These are phyloP conservation scores for Solanum chmielewskii DNA, from an alignment of 257 asterid genomes.

Conservation along the genomic window DNA sequence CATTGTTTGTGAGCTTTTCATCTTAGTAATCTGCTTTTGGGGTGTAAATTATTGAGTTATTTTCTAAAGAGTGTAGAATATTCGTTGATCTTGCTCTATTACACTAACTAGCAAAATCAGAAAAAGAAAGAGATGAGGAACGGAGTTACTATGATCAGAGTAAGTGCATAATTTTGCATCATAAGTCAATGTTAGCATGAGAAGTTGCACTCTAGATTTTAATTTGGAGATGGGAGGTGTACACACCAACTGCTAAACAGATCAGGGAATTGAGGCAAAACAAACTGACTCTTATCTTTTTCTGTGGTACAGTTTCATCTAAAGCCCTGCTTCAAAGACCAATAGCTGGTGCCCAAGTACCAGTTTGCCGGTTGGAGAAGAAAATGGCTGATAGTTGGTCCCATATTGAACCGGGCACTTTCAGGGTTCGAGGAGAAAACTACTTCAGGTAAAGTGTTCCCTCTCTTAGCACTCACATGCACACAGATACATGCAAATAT, in stretches of 20 bases:
- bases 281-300: not conserved
- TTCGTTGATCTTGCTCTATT: not conserved
- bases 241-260: not conserved
- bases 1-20: not conserved
- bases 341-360: constrained; percentile 89
- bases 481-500: not conserved
- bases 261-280: not conserved
- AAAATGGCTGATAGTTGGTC: constrained; percentile 91
- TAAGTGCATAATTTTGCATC: not conserved
- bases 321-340: constrained; percentile 69
- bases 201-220: not conserved
- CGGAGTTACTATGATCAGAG: not conserved
- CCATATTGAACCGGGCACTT: constrained; percentile 66
- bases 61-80: not conserved
- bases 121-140: not conserved
- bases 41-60: not conserved
- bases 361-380: constrained; percentile 78
- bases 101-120: not conserved
- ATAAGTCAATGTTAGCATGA: not conserved
- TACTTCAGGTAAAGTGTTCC: constrained; percentile 46
- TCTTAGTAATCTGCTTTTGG: not conserved
- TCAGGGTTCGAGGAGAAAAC: constrained; percentile 72
- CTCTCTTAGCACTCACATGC: not conserved
- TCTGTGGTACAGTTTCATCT: constrained; percentile 54
- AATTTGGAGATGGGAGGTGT: not conserved